Evolutionary conservation across 192 early-diverging fungal genomes (phyloP).

Genomic region (Mortierella alpina): DNA sequence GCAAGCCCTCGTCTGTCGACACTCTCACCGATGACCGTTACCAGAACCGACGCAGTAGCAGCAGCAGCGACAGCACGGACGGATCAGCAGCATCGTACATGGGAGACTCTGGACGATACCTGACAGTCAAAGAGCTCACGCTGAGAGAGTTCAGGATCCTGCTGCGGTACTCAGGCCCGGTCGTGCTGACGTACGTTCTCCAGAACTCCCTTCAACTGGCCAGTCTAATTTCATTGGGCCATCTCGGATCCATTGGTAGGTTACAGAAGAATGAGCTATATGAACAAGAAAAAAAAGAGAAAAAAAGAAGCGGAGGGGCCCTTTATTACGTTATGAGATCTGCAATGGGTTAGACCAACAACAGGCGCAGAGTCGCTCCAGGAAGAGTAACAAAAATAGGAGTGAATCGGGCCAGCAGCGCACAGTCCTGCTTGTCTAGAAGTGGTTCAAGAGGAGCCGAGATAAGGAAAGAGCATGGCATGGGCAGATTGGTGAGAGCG

Average conservation of each 20-base stretch:
- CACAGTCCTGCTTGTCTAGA: no score
- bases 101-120: conserved; percentile 4
- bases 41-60: background rate
- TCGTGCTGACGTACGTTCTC: conserved; percentile 72
- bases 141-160: conserved; percentile 41
- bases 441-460: no score
- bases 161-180: conserved; percentile 58
- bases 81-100: background rate
- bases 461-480: no score
- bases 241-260: conserved; percentile 56
- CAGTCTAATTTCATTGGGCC: conserved; percentile 74
- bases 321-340: background rate
- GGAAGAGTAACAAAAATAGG: no score
- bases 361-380: no score
- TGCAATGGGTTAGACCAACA: background rate
- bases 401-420: no score
- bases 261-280: background rate
- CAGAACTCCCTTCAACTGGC: conserved; percentile 74
- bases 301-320: background rate
- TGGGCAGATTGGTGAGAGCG: no score
- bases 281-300: background rate
- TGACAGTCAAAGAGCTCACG: conserved; percentile 18
- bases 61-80: background rate
- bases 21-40: conserved; percentile 14
- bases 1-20: conserved; percentile 3